Evolutionary conservation across 108 stramenopile genomes (phyloP).

Genomic region (Cyclostephanos invisitatus): DNA sequence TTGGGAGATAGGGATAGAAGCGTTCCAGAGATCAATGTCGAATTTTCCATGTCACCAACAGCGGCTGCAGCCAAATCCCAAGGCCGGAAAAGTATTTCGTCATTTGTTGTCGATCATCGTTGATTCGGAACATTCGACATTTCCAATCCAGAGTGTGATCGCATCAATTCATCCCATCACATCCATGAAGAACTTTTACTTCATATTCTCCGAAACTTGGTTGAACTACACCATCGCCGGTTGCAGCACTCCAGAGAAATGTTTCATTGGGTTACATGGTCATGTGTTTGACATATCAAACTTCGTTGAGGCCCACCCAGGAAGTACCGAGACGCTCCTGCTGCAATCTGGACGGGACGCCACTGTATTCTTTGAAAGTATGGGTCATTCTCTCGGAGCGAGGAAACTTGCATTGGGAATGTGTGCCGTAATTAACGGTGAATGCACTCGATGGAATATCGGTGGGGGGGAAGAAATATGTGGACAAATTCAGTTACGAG

Average conservation of each 20-base stretch:
- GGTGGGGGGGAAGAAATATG: not conserved
- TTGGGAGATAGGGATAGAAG: conserved; percentile 70
- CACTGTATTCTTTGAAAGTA: conserved; percentile 87
- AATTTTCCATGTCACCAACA: conserved; percentile 5
- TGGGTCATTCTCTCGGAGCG: conserved; percentile 83
- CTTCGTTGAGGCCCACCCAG: conserved; percentile 92
- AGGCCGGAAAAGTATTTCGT: conserved; percentile 18
- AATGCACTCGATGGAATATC: conserved; percentile 26
- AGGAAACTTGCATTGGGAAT: conserved; percentile 55
- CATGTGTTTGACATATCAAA: conserved; percentile 87
- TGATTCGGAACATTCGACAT: not conserved
- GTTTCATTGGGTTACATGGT: conserved; percentile 89
- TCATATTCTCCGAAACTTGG: conserved; percentile 71
- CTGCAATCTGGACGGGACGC: conserved; percentile 90
- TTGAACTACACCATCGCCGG: conserved; percentile 77
- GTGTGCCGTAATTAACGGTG: conserved; percentile 65
- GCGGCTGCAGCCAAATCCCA: conserved; percentile 7
- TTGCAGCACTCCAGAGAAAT: conserved; percentile 55
- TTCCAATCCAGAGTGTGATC: conserved; percentile 3
- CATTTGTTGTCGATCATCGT: conserved; percentile 31
- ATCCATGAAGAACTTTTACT: conserved; percentile 76
- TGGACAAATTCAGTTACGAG: not conserved
- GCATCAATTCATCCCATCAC: conserved; percentile 11
- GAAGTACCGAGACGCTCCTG: conserved; percentile 89
- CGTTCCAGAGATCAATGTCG: conserved; percentile 52